Evolutionary conservation across 2,329 filamentous ascomycete genomes (phyloP).

Genomic region (Exserohilum turcica): DNA sequence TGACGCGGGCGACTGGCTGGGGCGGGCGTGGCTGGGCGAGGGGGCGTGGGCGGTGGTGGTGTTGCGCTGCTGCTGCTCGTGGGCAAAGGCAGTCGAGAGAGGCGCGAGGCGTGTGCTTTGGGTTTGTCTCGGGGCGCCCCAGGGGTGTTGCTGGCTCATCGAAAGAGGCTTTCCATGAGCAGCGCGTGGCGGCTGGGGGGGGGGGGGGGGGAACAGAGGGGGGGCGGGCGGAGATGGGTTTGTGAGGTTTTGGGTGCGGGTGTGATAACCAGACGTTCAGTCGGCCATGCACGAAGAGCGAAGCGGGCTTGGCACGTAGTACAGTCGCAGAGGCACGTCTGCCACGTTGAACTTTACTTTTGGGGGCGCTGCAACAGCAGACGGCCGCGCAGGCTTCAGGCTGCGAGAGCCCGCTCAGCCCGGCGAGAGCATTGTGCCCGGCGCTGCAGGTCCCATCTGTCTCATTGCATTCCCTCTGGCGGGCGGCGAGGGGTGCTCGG

Average conservation of each 20-base stretch:
- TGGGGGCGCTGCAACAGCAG: neutral
- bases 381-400: too few relatives aligned
- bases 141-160: conserved; percentile 61
- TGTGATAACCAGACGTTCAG: conserved; percentile 24
- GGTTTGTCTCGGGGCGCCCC: conserved; percentile 61
- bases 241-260: conserved; percentile 21
- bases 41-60: conserved; percentile 43
- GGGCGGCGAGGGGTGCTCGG: neutral
- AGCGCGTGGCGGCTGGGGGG: conserved; percentile 40
- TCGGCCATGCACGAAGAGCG: conserved; percentile 11
- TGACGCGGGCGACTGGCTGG: conserved; percentile 57
- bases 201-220: conserved; percentile 20
- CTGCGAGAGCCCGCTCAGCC: too few relatives aligned
- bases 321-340: conserved; percentile 8
- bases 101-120: conserved; percentile 63
- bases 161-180: conserved; percentile 51
- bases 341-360: conserved; percentile 9
- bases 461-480: neutral
- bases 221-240: conserved; percentile 22
- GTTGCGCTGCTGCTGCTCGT: conserved; percentile 50
- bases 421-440: neutral
- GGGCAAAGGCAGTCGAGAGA: conserved; percentile 57
- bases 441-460: neutral
- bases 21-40: conserved; percentile 57
- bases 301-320: conserved; percentile 13